phyloP scores from a whole-genome alignment of 1,139 yeast genomes.

The Yamadazyma mexicana region DNA sequence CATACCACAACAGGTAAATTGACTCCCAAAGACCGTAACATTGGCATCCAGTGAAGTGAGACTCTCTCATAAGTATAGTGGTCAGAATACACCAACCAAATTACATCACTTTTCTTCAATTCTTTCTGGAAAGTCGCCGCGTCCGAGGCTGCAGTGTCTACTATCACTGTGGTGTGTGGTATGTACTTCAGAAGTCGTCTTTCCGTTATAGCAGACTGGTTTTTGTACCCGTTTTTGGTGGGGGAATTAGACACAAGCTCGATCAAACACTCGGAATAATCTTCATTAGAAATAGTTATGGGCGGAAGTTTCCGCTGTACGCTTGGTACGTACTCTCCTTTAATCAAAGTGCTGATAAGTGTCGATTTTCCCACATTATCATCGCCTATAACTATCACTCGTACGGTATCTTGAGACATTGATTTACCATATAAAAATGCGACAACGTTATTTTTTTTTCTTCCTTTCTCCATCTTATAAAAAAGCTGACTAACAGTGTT shows the following conservation, averaged over 20 bases:
- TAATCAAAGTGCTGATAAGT: conserved; percentile 73
- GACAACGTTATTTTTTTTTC: not conserved
- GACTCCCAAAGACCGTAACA: conserved; percentile 88
- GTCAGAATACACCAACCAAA: conserved; percentile 90
- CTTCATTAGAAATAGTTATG: conserved; percentile 56
- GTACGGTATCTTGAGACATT: conserved; percentile 34
- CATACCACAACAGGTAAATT: conserved; percentile 89
- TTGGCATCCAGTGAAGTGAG: conserved; percentile 91
- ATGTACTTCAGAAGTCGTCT: conserved; percentile 41
- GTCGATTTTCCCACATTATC: conserved; percentile 86
- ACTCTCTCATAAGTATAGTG: conserved; percentile 93
- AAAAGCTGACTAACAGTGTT: too few relatives aligned
- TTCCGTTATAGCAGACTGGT: conserved; percentile 12
- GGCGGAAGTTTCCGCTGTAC: conserved; percentile 81
- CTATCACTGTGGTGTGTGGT: conserved; percentile 67
- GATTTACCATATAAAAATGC: not conserved
- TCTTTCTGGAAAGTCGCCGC: conserved; percentile 62
- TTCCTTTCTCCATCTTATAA: too few relatives aligned
- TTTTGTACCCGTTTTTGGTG: conserved; percentile 10
- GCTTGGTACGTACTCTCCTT: conserved; percentile 74
- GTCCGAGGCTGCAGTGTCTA: conserved; percentile 80
- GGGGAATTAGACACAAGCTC: conserved; percentile 19
- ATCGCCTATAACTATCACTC: conserved; percentile 95
- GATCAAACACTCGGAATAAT: not conserved
- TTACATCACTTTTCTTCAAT: conserved; percentile 82